Conservation (phyloP, 2,329 filamentous ascomycete species). For the Coleophoma crateriformis region DNA sequence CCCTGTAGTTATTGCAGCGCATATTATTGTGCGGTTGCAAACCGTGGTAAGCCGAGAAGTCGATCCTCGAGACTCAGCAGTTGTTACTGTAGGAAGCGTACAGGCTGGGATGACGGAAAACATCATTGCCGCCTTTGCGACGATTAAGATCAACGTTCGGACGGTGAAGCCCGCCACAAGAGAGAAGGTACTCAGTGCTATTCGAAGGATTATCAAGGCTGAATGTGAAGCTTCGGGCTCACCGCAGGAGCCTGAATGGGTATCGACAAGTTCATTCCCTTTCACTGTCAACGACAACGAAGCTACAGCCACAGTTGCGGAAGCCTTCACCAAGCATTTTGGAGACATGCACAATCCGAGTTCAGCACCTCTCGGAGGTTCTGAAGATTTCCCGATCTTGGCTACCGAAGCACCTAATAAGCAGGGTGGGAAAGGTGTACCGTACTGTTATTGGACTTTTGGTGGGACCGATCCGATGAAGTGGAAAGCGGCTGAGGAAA, state of each 20-base stretch:
- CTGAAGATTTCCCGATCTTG: constrained; percentile 36
- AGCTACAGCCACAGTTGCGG: constrained; percentile 7
- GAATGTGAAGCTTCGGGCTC: constrained; percentile 44
- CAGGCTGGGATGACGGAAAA: constrained; percentile 37
- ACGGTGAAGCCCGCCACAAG: constrained; percentile 27
- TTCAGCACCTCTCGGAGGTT: constrained; percentile 7
- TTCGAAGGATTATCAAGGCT: constrained; percentile 40
- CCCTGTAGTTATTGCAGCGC: constrained; percentile 36
- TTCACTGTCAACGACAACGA: constrained; percentile 15
- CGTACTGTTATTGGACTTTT: constrained; percentile 50
- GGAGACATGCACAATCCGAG: constrained; percentile 8
- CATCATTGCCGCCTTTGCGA: constrained; percentile 35
- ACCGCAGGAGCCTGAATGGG: constrained; percentile 9
- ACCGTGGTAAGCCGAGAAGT: constrained; percentile 33
- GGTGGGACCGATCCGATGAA: constrained; percentile 43
- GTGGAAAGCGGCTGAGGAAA: constrained; percentile 42
- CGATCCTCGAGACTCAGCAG: constrained; percentile 31
- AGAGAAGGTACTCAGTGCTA: constrained; percentile 27
- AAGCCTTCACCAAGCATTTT: constrained; percentile 14
- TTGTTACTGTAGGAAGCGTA: constrained; percentile 38
- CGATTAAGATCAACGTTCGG: constrained; percentile 35
- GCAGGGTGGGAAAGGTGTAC: constrained; percentile 31
- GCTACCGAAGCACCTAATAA: constrained; percentile 30
- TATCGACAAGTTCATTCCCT: constrained; percentile 12
- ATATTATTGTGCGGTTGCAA: constrained; percentile 34